Conservation (phyloP, 2,329 filamentous ascomycete species). For the Magnaporthales sp. region DNA sequence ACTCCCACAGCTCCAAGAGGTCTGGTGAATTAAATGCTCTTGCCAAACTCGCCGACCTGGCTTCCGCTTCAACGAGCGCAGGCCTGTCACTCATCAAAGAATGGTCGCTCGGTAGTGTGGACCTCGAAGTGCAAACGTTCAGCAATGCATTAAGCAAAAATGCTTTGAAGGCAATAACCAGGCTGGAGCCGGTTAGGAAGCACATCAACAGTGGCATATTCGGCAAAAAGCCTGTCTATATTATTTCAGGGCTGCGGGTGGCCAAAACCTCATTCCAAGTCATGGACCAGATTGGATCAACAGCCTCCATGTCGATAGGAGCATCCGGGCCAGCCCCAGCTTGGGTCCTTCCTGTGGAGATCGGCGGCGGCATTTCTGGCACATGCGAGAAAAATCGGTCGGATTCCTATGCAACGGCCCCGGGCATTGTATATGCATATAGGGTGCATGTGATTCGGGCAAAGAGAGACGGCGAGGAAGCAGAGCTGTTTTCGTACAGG, state of each 20-base stretch:
- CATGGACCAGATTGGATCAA: background rate
- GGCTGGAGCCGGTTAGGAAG: background rate
- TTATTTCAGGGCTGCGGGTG: background rate
- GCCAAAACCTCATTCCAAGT: background rate
- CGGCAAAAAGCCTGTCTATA: background rate
- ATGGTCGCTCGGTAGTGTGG: background rate
- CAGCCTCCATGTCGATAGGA: background rate
- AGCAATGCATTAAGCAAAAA: background rate
- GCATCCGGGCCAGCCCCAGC: background rate
- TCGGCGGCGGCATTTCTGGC: background rate
- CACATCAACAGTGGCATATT: background rate
- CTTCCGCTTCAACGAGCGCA: background rate
- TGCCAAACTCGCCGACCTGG: background rate
- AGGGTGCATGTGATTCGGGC: background rate
- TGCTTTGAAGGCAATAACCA: background rate
- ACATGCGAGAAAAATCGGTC: background rate
- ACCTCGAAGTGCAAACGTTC: background rate
- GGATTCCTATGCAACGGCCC: background rate
- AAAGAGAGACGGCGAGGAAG: background rate
- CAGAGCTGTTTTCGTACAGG: background rate
- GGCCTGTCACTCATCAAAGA: background rate
- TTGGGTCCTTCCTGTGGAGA: background rate
- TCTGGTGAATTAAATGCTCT: background rate
- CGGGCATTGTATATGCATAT: background rate
- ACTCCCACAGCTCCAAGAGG: background rate